Evolutionary conservation across 345 rosid species (phyloP), one percentile per base, ranked within the genome.

Genomic region (Crucihimalaya himalaica): DNA sequence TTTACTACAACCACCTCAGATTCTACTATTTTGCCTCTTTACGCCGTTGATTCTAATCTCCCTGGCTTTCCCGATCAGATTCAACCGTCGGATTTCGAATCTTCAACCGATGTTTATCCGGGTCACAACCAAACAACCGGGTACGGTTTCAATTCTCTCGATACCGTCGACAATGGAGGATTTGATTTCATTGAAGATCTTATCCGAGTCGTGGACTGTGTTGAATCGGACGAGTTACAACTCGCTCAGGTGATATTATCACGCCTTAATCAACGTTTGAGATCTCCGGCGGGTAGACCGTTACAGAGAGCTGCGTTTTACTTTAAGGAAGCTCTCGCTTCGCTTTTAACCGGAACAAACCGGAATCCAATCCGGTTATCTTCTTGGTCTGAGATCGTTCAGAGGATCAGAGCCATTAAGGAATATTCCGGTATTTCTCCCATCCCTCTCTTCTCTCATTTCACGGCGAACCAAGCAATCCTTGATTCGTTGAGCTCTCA

Each of bases 391-490:
- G 91, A 92, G 32, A 83, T 89, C 13, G 86, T 96, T 31, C 95
- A 92, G 53, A 88, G 85, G 11, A 87, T 96, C 47, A 73, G 76
- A 43, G 89, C 97, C 5, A 83, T 87, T 74, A 89, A 86, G 75
- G 90, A 85, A 59, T 96, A 82, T 79, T 87, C 88, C 50, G 88
- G 78, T 3, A 78, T 89, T 46, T 92, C 97, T 15, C 99, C 98
- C 5, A 87, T 96, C 21, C 93, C 98, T 63, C 90, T 96, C 85
- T 96, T 96, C 73, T 79, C 88, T 11, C 97, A 92, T 68, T 89
- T 92, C 86, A 92, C 93, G 4, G 78, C 91, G 18, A 90, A 86
- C 63, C 99, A 96, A 84, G 95, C 95, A 4, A 82, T 96, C 46
- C 87, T 92, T 5, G 99, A 96, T 13, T 76, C 96, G 2, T 51